Evolutionary conservation across 1,284 basidiomycete species (phyloP).

Genomic region (Leccinum subatratum): DNA sequence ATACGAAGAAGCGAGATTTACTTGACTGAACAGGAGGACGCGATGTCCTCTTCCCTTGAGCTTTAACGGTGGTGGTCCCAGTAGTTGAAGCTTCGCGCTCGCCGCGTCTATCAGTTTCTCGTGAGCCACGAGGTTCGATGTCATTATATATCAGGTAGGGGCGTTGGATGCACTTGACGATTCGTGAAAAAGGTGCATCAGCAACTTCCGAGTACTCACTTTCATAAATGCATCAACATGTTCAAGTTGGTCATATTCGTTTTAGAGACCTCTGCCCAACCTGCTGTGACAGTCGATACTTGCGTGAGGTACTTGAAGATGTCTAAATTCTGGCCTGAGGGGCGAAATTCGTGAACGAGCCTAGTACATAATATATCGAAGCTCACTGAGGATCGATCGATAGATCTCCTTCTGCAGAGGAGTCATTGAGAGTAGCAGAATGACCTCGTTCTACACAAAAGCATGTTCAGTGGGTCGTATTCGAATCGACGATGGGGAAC

Average conservation of each 20-base stretch:
- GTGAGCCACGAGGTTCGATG: conserved; percentile 78
- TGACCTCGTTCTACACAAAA: conserved; percentile 68
- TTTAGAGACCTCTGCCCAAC: conserved; percentile 34
- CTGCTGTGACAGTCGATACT: conserved; percentile 34
- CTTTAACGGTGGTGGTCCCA: conserved; percentile 81
- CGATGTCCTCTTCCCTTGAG: conserved; percentile 88
- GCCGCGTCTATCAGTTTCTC: conserved; percentile 78
- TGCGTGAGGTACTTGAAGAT: conserved; percentile 57
- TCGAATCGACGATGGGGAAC: not conserved
- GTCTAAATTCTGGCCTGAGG: conserved; percentile 62
- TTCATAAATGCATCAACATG: conserved; percentile 81
- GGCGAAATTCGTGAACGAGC: conserved; percentile 14
- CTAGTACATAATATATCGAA: no score
- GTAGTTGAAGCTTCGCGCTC: conserved; percentile 82
- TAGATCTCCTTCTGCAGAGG: conserved; percentile 88
- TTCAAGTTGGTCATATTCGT: conserved; percentile 77
- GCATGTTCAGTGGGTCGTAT: conserved; percentile 12
- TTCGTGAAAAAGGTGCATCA: conserved; percentile 6
- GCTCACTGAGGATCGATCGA: conserved; percentile 72
- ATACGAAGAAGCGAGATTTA: conserved; percentile 35
- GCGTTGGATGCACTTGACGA: conserved; percentile 73
- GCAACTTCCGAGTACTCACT: conserved; percentile 44
- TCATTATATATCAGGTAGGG: conserved; percentile 83
- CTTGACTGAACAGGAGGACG: conserved; percentile 96
- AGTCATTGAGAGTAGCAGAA: conserved; percentile 88